phyloP scores from a whole-genome alignment of 2,329 filamentous ascomycete species.

The Aspergillus quadrilineatus region DNA sequence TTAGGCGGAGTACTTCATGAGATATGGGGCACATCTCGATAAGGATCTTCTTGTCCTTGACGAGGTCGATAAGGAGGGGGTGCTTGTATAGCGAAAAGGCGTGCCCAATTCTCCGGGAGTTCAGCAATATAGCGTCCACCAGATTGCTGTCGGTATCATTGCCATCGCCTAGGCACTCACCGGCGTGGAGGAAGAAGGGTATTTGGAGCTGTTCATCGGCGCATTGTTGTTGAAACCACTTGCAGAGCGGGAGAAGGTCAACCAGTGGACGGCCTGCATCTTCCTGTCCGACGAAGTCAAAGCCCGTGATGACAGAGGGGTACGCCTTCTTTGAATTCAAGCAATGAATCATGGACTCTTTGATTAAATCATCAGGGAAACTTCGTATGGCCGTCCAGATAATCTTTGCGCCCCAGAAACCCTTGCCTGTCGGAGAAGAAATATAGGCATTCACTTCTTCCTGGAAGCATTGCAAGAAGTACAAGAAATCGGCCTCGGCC shows the following conservation, averaged over 20 bases:
- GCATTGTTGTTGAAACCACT: conserved; percentile 14
- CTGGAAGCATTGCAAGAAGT: conserved; percentile 15
- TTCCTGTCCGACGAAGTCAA: conserved; percentile 16
- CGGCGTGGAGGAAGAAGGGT: conserved; percentile 17
- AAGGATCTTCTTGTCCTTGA: conserved; percentile 12
- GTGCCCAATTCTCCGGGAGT: conserved; percentile 14
- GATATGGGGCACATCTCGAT: conserved; percentile 17
- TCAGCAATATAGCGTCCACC: conserved; percentile 13
- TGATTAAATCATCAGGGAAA: conserved; percentile 4
- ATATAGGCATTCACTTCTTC: conserved; percentile 12
- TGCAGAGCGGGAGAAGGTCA: conserved; percentile 9
- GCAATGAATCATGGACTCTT: conserved; percentile 7
- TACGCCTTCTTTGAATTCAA: conserved; percentile 9
- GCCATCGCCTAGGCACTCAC: conserved; percentile 15
- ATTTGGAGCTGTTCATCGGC: conserved; percentile 1
- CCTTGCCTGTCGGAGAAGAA: conserved; percentile 5
- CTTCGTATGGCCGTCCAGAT: conserved; percentile 15
- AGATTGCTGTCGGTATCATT: conserved; percentile 12
- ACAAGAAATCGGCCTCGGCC: conserved; percentile 3
- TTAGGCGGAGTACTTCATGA: conserved; percentile 14
- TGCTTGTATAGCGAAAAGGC: conserved; percentile 16
- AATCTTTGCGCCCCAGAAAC: conserved; percentile 14
- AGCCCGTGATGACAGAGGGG: conserved; percentile 10
- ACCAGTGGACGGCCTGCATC: conserved; percentile 8
- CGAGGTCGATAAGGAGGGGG: conserved; percentile 14